A percentile compares a stretch with the other conserved stretches of the same genome.
Conservation (phyloP, 2,329 filamentous ascomycete species). For the Fusarium sp. region DNA sequence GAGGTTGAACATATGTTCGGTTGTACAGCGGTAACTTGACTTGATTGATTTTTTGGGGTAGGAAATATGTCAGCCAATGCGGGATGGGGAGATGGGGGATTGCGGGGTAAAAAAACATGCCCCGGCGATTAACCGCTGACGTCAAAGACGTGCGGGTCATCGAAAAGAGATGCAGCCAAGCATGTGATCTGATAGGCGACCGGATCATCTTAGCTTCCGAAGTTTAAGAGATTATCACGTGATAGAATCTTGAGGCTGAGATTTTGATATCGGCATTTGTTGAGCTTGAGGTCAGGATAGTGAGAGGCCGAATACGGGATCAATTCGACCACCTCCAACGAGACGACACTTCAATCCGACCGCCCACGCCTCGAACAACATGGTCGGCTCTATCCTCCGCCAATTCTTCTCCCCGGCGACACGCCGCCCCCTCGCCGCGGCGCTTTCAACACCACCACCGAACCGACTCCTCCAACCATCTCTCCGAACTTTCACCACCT, state of each 20-base stretch:
- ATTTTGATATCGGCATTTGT: conserved; percentile 42
- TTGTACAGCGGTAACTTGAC: conserved; percentile 36
- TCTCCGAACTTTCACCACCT: conserved; percentile 48
- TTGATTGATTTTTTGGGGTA: conserved; percentile 25
- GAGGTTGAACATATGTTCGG: conserved; percentile 35
- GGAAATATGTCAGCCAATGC: conserved; percentile 8
- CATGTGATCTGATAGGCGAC: conserved; percentile 39
- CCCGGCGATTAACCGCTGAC: conserved; percentile 50
- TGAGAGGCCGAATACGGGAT: conserved; percentile 32
- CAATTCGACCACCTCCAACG: conserved; percentile 9
- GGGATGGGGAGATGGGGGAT: conserved; percentile 13
- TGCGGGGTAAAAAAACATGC: conserved; percentile 11
- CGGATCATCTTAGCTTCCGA: conserved; percentile 36
- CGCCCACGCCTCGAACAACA: conserved; percentile 48
- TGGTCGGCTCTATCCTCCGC: conserved; percentile 55
- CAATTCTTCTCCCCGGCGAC: conserved; percentile 53
- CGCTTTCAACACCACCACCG: conserved; percentile 27
- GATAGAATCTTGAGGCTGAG: conserved; percentile 38
- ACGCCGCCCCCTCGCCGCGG: conserved; percentile 47
- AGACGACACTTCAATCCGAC: background rate
- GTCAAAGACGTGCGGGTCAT: conserved; percentile 33
- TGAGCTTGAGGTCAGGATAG: conserved; percentile 32
- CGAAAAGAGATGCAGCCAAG: background rate
- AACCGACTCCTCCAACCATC: conserved; percentile 46
- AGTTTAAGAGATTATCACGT: background rate